A percentile compares a stretch with the other conserved stretches of the same genome.
These are phyloP conservation scores for Leucocoprinus birnbaumii DNA, from an alignment of 768 basidiomycete genomes.

Conservation along the genomic window DNA sequence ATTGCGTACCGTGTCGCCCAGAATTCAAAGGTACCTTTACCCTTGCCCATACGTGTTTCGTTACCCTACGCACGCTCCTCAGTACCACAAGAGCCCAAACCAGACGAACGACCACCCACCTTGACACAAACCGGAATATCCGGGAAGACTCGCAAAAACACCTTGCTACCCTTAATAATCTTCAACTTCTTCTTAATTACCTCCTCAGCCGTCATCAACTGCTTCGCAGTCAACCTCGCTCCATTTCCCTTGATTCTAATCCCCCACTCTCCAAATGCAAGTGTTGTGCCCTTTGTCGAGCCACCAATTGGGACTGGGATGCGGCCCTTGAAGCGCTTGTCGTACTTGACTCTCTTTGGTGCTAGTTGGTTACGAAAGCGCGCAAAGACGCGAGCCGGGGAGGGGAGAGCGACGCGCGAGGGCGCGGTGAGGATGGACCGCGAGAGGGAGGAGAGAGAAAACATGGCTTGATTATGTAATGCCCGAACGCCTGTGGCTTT, in stretches of 20 bases:
- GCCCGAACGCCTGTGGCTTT: background rate
- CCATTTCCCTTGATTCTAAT: slow-evolving; percentile 85
- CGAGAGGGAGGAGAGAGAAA: slow-evolving; percentile 40
- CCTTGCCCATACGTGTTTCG: slow-evolving; percentile 99
- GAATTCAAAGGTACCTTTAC: slow-evolving; percentile 95
- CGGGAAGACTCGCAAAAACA: slow-evolving; percentile 89
- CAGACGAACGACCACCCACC: slow-evolving; percentile 37
- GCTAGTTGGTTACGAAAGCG: slow-evolving; percentile 67
- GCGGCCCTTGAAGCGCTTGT: slow-evolving; percentile 89
- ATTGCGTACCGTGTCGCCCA: slow-evolving; percentile 86
- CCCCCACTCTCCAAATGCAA: slow-evolving; percentile 91
- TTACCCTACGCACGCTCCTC: slow-evolving; percentile 65
- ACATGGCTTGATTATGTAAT: slow-evolving; percentile 33
- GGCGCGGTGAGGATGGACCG: slow-evolving; percentile 20
- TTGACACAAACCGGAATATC: slow-evolving; percentile 98
- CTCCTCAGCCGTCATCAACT: slow-evolving; percentile 83
- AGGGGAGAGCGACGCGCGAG: slow-evolving; percentile 21
- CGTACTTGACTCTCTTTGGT: slow-evolving; percentile 78
- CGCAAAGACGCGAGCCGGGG: slow-evolving; percentile 32
- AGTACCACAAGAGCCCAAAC: background rate
- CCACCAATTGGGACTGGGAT: slow-evolving; percentile 87
- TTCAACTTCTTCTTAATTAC: slow-evolving; percentile 90
- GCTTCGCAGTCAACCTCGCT: slow-evolving; percentile 81
- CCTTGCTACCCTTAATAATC: slow-evolving; percentile 81
- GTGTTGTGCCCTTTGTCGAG: slow-evolving; percentile 88